A percentile compares a stretch with the other conserved stretches of the same genome.
phyloP scores from a whole-genome alignment of 1,284 basidiomycete species.

The Gomphus bonarii region DNA sequence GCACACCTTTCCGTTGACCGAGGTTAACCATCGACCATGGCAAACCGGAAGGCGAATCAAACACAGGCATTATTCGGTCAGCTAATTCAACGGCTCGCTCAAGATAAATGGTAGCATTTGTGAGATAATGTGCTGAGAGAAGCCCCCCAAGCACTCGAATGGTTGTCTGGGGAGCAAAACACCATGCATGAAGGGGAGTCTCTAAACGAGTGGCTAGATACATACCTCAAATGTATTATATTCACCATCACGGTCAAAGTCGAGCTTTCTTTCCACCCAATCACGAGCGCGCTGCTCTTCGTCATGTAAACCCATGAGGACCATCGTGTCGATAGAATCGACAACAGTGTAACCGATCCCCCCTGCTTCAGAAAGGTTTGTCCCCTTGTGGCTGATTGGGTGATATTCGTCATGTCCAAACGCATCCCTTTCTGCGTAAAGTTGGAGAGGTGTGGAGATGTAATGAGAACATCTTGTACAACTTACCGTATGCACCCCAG shows the following conservation, averaged over 20 bases:
- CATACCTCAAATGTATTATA: constrained; percentile 90
- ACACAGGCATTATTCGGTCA: constrained; percentile 77
- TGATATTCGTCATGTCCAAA: constrained; percentile 88
- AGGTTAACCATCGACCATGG: constrained; percentile 79
- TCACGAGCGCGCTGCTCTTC: constrained; percentile 71
- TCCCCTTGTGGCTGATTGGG: constrained; percentile 64
- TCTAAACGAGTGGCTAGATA: not conserved
- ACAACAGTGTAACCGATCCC: constrained; percentile 82
- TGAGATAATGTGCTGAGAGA: constrained; percentile 74
- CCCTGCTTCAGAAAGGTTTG: constrained; percentile 63
- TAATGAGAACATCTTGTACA: not conserved
- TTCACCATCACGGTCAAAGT: constrained; percentile 70
- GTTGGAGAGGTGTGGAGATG: constrained; percentile 11
- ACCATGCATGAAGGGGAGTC: not conserved
- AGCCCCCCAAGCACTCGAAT: constrained; percentile 79
- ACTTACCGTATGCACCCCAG: constrained; percentile 68
- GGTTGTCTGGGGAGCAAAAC: constrained; percentile 44
- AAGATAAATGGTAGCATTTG: constrained; percentile 60
- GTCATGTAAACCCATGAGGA: constrained; percentile 72
- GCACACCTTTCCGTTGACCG: constrained; percentile 48
- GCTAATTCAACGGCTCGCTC: constrained; percentile 73
- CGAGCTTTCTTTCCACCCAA: constrained; percentile 67
- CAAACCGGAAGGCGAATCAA: constrained; percentile 74
- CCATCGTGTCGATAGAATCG: constrained; percentile 80
- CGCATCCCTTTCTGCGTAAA: constrained; percentile 62